These are phyloP conservation scores for Rhodotorula paludigena DNA, from an alignment of 768 basidiomycete genomes.

Conservation along the genomic window DNA sequence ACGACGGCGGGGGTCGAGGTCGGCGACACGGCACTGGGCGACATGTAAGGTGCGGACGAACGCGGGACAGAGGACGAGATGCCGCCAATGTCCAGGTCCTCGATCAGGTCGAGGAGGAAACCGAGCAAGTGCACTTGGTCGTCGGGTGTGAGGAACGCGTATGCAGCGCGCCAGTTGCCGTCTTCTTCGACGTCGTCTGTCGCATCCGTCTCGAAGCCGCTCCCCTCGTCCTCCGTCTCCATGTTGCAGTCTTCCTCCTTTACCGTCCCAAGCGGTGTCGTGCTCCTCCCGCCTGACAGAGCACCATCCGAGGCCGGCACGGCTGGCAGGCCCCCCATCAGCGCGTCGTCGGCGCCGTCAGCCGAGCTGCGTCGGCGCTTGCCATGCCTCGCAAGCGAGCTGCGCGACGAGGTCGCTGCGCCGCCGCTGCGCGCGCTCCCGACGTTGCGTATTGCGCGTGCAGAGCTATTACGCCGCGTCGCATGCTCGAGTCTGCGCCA, in stretches of 20 bases:
- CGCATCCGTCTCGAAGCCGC: too few species aligned
- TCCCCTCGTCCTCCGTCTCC: slow-evolving; percentile 6
- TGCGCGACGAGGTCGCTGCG: too few species aligned
- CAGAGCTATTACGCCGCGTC: slow-evolving; percentile 1
- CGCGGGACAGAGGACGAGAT: neutral
- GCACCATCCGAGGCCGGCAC: neutral
- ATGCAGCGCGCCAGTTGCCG: slow-evolving; percentile 8
- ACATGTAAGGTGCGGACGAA: neutral
- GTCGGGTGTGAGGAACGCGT: slow-evolving; percentile 4
- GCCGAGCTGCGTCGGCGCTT: neutral
- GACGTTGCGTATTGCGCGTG: neutral
- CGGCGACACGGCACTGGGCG: slow-evolving; percentile 5
- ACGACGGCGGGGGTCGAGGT: neutral
- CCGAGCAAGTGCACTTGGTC: slow-evolving; percentile 15
- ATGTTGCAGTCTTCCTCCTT: slow-evolving; percentile 23
- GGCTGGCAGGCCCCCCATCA: slow-evolving; percentile 10
- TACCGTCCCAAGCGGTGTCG: slow-evolving; percentile 12
- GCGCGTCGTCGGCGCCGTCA: slow-evolving; percentile 3
- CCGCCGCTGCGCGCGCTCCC: too few species aligned
- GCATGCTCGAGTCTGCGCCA: slow-evolving; percentile 14
- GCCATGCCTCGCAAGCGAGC: too few species aligned
- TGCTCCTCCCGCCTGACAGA: neutral
- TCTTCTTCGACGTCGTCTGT: too few species aligned
- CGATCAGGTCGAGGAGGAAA: slow-evolving; percentile 25
- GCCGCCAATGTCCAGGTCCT: neutral